A percentile compares a stretch with the other conserved stretches of the same genome.
phyloP scores from a whole-genome alignment of 1,284 basidiomycete genomes.

The Cystobasidiaceae sp. region DNA sequence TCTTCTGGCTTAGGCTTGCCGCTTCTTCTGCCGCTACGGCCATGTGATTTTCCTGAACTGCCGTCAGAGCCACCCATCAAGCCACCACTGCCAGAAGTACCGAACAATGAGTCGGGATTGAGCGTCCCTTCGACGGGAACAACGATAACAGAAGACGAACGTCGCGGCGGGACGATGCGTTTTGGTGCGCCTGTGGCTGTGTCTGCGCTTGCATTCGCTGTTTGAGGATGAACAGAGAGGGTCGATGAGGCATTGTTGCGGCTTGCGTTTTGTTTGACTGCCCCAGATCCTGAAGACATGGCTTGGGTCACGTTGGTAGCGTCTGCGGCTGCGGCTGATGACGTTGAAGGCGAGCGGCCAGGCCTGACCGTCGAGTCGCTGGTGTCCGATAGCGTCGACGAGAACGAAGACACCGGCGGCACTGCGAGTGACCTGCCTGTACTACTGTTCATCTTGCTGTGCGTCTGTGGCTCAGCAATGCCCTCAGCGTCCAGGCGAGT shows the following conservation, averaged over 20 bases:
- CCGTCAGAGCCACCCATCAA: too few relatives aligned
- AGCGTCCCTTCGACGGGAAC: constrained; percentile 12
- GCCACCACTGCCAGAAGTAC: neutral
- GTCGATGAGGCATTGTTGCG: neutral
- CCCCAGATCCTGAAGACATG: too few relatives aligned
- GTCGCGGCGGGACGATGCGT: constrained; percentile 40
- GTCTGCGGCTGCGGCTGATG: neutral
- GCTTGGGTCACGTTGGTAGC: too few relatives aligned
- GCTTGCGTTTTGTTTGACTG: too few relatives aligned
- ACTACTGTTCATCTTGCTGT: too few relatives aligned
- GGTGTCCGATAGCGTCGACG: neutral
- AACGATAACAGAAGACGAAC: constrained; percentile 39
- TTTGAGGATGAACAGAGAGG: neutral
- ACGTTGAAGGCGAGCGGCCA: neutral
- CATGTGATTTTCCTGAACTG: too few relatives aligned
- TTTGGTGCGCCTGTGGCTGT: constrained; percentile 39
- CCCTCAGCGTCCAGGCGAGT: too few relatives aligned
- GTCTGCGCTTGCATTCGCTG: neutral
- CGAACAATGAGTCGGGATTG: neutral
- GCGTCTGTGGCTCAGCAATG: too few relatives aligned
- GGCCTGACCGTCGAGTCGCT: neutral
- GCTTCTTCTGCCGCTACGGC: too few relatives aligned
- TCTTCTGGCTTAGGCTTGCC: constrained; percentile 52
- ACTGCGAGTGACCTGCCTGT: too few relatives aligned
- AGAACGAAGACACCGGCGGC: neutral